Evolutionary conservation across 441 rosid species (phyloP), one percentile per base, ranked within the genome.

Genomic region (Euphorbia celastroides): DNA sequence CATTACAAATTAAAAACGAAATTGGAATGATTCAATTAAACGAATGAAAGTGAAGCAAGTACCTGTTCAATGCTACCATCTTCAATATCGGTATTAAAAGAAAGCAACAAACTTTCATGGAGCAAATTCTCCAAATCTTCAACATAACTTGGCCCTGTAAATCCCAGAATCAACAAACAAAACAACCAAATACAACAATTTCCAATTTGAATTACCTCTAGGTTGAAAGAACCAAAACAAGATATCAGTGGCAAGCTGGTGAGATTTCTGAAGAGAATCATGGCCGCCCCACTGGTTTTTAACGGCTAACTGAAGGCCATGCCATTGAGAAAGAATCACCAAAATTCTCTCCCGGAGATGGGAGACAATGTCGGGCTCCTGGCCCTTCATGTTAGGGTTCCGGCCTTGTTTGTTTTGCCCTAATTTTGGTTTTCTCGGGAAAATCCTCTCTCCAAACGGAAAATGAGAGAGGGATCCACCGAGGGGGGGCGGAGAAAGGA

Each of bases 21-120:
- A 34, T 34, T 34, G 4, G 9, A 34, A 3, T 34, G 38, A 34
- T 34, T 34, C 5, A 9, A 34, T 34, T 34, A 3, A 34, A 3
- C 38, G 9, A 9, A 34, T 34, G 38, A 9, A 3, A 34, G n/a
- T 9, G 38, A 34, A 34, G 38, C 9, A 34, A 34, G n/a, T 34
- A 34, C 38, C 38, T 46, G 52, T 46, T 46, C 52, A 46, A 46
- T 87, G 86, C 93, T 91, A 50, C 94, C 97, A 73, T 91, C 94
- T 69, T 92, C 97, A 8, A 87, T 79, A 73, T 87, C 89, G 34
- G 97, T 87, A 67, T 86, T 89, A 77, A 92, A 86, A 60, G 85
- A 80, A 48, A 92, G 83, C 58, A 91, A 76, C 84, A 88, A 70
- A 67, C 74, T 78, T 78, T 91, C 93, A 65, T 91, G 85, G 34